These are phyloP conservation scores for Actinomortierella ambigua DNA, from an alignment of 371 early-diverging fungal genomes.

Conservation along the genomic window DNA sequence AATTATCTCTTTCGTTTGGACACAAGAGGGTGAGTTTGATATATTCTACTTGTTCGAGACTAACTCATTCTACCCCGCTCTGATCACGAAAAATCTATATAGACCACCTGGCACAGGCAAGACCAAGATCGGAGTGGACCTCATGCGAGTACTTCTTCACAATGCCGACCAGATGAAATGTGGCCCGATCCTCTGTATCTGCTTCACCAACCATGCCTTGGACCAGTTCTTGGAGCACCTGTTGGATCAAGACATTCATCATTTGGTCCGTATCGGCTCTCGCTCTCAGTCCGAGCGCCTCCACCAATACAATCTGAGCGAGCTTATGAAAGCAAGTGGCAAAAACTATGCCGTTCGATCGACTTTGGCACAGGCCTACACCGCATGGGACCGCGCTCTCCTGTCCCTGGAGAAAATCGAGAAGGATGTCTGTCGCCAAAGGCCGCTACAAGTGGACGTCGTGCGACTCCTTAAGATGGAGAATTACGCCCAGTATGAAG, in stretches of 20 bases:
- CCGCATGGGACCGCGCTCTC: neutral
- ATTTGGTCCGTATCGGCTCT: conserved; percentile 46
- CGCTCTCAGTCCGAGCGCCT: conserved; percentile 25
- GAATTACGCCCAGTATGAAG: no score
- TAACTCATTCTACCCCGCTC: neutral
- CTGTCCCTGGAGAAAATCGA: no score
- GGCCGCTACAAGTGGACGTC: no score
- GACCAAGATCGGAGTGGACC: conserved; percentile 46
- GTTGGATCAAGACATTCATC: conserved; percentile 12
- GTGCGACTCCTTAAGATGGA: no score
- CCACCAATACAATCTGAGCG: conserved; percentile 6
- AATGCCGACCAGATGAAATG: conserved; percentile 8
- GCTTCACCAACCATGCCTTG: conserved; percentile 54
- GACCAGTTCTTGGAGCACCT: conserved; percentile 49
- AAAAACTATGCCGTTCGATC: neutral
- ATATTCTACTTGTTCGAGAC: neutral
- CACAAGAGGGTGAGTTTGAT: neutral
- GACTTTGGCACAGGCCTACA: neutral
- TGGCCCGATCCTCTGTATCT: conserved; percentile 48
- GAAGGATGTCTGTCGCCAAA: no score
- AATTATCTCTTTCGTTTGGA: neutral
- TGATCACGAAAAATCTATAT: neutral
- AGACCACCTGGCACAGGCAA: conserved; percentile 57
- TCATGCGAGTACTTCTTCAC: conserved; percentile 31
- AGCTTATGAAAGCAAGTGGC: neutral